Conservation (phyloP, 129 eudicot genomes). For the Ambrosia trifida region DNA sequence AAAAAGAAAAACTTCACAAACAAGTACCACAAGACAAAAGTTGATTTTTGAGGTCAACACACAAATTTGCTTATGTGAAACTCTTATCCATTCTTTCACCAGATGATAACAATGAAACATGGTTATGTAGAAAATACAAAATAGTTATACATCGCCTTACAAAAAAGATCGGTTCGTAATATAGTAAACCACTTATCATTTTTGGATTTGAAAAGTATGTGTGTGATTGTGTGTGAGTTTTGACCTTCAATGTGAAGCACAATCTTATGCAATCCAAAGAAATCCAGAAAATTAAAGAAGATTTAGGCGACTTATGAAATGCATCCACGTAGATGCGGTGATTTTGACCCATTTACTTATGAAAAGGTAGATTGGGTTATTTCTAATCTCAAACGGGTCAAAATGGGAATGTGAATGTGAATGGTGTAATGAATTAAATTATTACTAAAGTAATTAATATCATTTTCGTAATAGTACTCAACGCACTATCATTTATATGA, state of each 20-base stretch:
- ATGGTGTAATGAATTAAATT: too few species aligned
- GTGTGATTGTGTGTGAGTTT: neutral
- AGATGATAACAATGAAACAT: neutral
- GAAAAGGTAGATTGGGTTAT: neutral
- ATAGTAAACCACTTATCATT: neutral
- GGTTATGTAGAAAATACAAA: neutral
- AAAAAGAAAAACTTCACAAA: too few species aligned
- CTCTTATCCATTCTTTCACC: too few species aligned
- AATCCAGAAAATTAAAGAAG: neutral
- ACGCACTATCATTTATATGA: too few species aligned
- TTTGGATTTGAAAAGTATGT: neutral
- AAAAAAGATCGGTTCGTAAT: constrained; percentile 1
- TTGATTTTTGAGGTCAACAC: constrained; percentile 13
- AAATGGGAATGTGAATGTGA: neutral
- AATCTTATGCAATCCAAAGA: neutral
- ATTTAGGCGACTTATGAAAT: neutral
- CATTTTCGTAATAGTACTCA: too few species aligned
- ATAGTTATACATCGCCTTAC: neutral
- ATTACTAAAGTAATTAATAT: too few species aligned
- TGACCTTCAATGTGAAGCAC: too few species aligned
- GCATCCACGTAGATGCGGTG: neutral
- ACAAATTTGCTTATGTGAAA: constrained; percentile 20
- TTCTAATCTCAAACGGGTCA: neutral
- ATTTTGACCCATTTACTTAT: neutral
- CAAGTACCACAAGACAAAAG: constrained; percentile 1